Percentiles rank a stretch among this genome's conserved stretches.
phyloP scores from a whole-genome alignment of 495 filamentous ascomycete genomes.

The Penicillium roqueforti region DNA sequence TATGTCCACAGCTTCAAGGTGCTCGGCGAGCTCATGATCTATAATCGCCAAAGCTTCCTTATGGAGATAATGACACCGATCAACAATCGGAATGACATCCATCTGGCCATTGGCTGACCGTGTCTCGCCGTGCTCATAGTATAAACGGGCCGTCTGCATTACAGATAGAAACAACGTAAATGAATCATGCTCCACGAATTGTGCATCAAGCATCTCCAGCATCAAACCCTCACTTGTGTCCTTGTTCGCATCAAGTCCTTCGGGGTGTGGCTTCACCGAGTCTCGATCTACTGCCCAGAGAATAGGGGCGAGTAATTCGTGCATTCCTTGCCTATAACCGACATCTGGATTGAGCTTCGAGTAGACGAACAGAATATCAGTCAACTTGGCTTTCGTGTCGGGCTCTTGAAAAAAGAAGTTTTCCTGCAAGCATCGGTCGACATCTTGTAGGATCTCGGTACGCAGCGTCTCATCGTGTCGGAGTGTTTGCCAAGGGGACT shows the following conservation, averaged over 20 bases:
- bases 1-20: conserved; percentile 80
- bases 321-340: conserved; percentile 96
- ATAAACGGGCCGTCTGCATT: conserved; percentile 81
- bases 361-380: conserved; percentile 89
- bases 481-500: conserved; percentile 88
- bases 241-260: conserved; percentile 11
- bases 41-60: conserved; percentile 69
- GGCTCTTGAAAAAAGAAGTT: conserved; percentile 83
- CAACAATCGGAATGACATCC: conserved; percentile 73
- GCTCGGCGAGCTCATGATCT: conserved; percentile 77
- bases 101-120: conserved; percentile 38
- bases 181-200: conserved; percentile 83
- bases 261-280: conserved; percentile 53
- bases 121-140: conserved; percentile 66
- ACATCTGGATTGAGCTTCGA: conserved; percentile 87
- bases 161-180: conserved; percentile 79
- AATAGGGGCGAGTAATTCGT: conserved; percentile 88
- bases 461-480: conserved; percentile 80
- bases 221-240: conserved; percentile 46
- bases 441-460: conserved; percentile 91
- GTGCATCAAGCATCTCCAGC: conserved; percentile 60
- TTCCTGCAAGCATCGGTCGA: conserved; percentile 89
- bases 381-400: conserved; percentile 71
- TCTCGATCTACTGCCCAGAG: conserved; percentile 85
- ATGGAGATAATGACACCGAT: conserved; percentile 79